Percentiles rank a stretch among this genome's conserved stretches.
Conservation (phyloP, 768 basidiomycete genomes). For the Agrocybe chaxingu region DNA sequence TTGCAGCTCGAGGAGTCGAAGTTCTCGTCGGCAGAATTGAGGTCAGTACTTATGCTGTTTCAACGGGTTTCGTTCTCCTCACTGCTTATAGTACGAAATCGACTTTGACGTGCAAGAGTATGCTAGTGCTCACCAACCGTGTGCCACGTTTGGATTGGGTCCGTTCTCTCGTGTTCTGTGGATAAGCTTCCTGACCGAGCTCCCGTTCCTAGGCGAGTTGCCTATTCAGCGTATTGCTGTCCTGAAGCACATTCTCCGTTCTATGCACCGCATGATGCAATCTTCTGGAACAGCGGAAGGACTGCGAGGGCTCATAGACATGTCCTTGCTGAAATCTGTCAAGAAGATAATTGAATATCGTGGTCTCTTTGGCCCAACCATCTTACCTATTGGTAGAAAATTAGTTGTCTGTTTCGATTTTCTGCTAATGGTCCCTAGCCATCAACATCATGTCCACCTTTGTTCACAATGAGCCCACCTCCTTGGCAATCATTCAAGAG, state of each 20-base stretch:
- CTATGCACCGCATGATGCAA: conserved; percentile 97
- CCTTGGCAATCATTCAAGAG: conserved; percentile 90
- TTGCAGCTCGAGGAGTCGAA: conserved; percentile 79
- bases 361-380: conserved; percentile 79
- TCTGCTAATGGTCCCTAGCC: conserved; percentile 37
- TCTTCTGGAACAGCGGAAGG: conserved; percentile 93
- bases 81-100: conserved; percentile 54
- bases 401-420: conserved; percentile 1
- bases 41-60: conserved; percentile 42
- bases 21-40: conserved; percentile 84
- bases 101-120: conserved; percentile 61
- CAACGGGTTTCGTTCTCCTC: background rate
- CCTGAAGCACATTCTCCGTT: conserved; percentile 88
- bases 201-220: conserved; percentile 51
- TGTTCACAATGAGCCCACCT: conserved; percentile 98
- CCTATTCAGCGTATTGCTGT: conserved; percentile 73
- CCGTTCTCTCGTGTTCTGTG: conserved; percentile 1
- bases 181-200: background rate
- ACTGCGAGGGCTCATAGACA: conserved; percentile 90
- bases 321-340: conserved; percentile 76
- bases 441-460: conserved; percentile 97
- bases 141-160: conserved; percentile 21
- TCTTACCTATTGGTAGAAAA: conserved; percentile 76
- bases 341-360: conserved; percentile 87
- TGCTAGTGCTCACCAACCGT: conserved; percentile 23